A percentile compares a stretch with the other conserved stretches of the same genome.
Evolutionary conservation across 2,329 filamentous ascomycete genomes (phyloP).

Genomic region (Blastomyces parvus): DNA sequence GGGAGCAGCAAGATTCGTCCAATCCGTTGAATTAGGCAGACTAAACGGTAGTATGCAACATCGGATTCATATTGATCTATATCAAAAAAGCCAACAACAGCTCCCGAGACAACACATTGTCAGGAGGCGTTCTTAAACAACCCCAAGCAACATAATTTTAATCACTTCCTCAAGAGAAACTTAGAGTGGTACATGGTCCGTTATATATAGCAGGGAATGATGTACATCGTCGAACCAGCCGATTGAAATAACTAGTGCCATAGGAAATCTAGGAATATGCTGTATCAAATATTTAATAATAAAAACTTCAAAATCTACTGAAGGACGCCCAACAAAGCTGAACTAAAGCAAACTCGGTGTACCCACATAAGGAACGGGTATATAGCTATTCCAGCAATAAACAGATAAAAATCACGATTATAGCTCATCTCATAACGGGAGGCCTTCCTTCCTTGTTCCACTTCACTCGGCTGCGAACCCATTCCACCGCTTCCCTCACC

Average conservation of each 20-base stretch:
- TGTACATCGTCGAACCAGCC: background rate
- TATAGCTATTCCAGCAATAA: slow-evolving; percentile 2
- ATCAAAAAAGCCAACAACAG: background rate
- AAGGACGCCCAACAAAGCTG: background rate
- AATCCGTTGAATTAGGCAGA: background rate
- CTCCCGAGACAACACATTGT: background rate
- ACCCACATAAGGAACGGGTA: background rate
- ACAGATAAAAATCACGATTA: slow-evolving; percentile 1
- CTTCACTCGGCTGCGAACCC: slow-evolving; percentile 81
- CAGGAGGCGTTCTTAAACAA: background rate
- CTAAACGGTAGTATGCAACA: background rate
- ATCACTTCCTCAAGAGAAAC: background rate
- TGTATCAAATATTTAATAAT: background rate
- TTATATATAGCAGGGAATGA: background rate
- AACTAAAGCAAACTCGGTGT: background rate
- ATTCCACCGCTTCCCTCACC: slow-evolving; percentile 92
- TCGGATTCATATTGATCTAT: background rate
- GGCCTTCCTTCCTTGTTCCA: slow-evolving; percentile 94
- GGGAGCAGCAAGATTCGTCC: background rate
- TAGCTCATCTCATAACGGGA: slow-evolving; percentile 73
- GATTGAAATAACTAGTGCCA: background rate
- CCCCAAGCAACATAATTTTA: background rate
- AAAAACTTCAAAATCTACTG: background rate
- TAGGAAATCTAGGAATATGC: background rate
- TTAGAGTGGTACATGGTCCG: background rate